These are phyloP conservation scores for Globisporangium parvum DNA, from an alignment of 352 stramenopile genomes.

Conservation along the genomic window DNA sequence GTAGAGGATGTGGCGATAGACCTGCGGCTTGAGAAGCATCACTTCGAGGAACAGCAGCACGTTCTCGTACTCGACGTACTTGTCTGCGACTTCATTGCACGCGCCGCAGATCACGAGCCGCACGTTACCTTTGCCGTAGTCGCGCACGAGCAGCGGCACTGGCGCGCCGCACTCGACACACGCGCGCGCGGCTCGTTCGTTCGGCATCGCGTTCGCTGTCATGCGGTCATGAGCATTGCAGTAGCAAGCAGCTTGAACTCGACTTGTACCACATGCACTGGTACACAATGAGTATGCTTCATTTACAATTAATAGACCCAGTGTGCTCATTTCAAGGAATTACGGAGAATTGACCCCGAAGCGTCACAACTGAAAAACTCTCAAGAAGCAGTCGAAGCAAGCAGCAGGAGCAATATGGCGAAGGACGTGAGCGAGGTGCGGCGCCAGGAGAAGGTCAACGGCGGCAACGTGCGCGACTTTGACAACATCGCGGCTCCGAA, in stretches of 20 bases:
- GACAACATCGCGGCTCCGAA: constrained; percentile 30
- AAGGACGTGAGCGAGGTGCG: constrained; percentile 43
- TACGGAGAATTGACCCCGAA: too few species aligned
- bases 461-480: constrained; percentile 16
- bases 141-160: constrained; percentile 60
- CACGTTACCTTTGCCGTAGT: constrained; percentile 85
- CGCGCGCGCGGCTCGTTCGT: constrained; percentile 18
- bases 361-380: neutral
- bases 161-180: constrained; percentile 76
- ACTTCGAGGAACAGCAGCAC: constrained; percentile 83
- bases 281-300: too few species aligned
- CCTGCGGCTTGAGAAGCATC: constrained; percentile 77
- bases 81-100: constrained; percentile 76
- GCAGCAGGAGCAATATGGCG: constrained; percentile 38
- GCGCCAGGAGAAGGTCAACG: constrained; percentile 26
- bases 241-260: too few species aligned
- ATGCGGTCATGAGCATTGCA: neutral
- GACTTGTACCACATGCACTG: too few species aligned
- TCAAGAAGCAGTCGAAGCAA: neutral
- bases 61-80: constrained; percentile 87
- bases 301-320: too few species aligned
- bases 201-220: neutral
- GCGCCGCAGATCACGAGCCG: constrained; percentile 59
- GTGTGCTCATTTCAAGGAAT: too few species aligned
- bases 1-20: constrained; percentile 82